phyloP scores from a whole-genome alignment of 2,329 filamentous ascomycete species.

The Fonsecaea nubica region DNA sequence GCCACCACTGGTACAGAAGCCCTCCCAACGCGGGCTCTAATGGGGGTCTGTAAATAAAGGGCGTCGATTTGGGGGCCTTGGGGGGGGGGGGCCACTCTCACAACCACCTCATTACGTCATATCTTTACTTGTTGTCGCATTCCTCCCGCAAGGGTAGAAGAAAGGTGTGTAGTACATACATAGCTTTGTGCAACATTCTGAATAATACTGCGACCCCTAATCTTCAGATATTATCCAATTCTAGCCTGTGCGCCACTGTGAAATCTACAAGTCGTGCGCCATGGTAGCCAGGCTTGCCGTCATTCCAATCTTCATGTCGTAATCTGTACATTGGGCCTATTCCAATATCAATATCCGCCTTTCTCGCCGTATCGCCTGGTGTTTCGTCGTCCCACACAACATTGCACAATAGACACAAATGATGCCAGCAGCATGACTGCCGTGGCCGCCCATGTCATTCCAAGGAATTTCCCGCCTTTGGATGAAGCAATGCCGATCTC shows the following conservation, averaged over 20 bases:
- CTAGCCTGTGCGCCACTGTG: background rate
- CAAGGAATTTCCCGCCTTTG: conserved; percentile 62
- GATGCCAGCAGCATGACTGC: conserved; percentile 49
- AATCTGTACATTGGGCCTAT: background rate
- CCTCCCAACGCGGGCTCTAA: background rate
- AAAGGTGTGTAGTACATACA: background rate
- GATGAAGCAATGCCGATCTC: conserved; percentile 57
- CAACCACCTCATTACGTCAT: background rate
- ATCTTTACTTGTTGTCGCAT: background rate
- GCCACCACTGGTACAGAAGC: background rate
- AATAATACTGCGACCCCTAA: background rate
- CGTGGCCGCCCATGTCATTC: conserved; percentile 66
- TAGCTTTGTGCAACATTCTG: background rate
- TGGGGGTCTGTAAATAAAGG: background rate
- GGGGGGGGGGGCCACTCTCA: background rate
- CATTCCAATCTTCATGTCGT: background rate
- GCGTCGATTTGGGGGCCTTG: background rate
- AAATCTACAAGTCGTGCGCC: conserved; percentile 7
- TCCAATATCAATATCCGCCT: conserved; percentile 20
- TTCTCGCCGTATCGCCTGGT: conserved; percentile 26
- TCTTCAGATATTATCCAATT: background rate
- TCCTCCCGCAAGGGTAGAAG: background rate
- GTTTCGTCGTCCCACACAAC: conserved; percentile 27
- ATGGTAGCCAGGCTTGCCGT: background rate
- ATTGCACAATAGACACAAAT: conserved; percentile 43